A percentile compares a stretch with the other conserved stretches of the same genome.
Conservation (phyloP, 176 grass and related monocot species). For the Juncus effusus region DNA sequence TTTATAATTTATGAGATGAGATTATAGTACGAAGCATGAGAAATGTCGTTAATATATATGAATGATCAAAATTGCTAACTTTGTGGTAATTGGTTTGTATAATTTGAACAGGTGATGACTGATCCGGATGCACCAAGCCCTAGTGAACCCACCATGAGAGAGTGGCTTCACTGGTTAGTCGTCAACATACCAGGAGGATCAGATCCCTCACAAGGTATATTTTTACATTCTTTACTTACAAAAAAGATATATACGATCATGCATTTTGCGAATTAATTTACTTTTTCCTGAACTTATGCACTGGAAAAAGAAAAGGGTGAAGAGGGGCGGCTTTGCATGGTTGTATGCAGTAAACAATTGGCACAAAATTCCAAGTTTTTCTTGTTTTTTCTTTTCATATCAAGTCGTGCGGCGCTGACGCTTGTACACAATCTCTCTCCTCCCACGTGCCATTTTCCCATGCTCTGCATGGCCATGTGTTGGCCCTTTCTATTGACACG, state of each 20-base stretch:
- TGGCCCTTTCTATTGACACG: not conserved
- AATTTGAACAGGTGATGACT: conserved; percentile 53
- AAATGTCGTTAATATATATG: too few species aligned
- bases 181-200: conserved; percentile 73
- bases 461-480: not conserved
- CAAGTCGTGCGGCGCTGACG: not conserved
- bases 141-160: conserved; percentile 68
- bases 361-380: not conserved
- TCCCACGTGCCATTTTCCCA: not conserved
- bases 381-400: not conserved
- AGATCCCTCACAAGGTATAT: conserved; percentile 47
- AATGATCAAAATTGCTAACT: too few species aligned
- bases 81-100: not conserved
- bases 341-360: not conserved
- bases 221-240: not conserved
- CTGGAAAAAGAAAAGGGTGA: conserved; percentile 4
- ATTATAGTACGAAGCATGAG: too few species aligned
- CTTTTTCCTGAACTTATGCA: not conserved
- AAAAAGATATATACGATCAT: not conserved
- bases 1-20: too few species aligned
- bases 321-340: not conserved
- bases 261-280: not conserved
- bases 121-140: conserved; percentile 87
- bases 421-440: conserved; percentile 1
- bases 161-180: conserved; percentile 75